Base-by-base conservation (phyloP, 75 land plant genomes). In the Cupressus sempervirens region DNA sequence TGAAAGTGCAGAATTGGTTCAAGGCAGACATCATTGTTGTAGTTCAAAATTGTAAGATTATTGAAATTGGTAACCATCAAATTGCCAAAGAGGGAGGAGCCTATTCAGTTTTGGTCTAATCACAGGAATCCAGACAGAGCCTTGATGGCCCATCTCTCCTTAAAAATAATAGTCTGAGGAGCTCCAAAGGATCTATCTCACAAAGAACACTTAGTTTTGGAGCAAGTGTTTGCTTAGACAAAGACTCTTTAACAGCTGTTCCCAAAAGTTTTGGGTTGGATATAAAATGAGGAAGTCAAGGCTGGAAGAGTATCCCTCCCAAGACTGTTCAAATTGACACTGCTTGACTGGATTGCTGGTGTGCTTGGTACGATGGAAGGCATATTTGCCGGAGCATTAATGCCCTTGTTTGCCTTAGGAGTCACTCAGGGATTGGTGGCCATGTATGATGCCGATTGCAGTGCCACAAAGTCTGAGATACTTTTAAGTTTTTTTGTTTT, bases 21-120 rank as follows among this genome's bases (percentile, higher is more conserved):
- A 92, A 96, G 86, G 99, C 98, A 9, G 99, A 98, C 84, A 86
- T 85, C 9, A 98, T 98, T 34, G 98, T 95, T 0, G 99, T 98
- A 20, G 89, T 96, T 13, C 90, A 96, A 82, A 88, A 82, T 4
- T 97, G 99, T 11, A 88, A 89, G 43, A 93, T 98, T 32, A 91
- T 98, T 4, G 99, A 97, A 89, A 89, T 84, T 8, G 99, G 99
- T 3, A 94, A 90, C 83, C 99, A 97, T 84, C 94, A 96, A 20
- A 84, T 95, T 97, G 18, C 91, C 20, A 89, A 91, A 13, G 91
- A 93, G 32, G 85, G 85, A 38, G 93, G 96, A 52, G 92, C 88
- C 23, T 97, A 97, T 84, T 87, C 96, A 38, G 80, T 89, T 0
- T 94, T 97, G 16, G 89, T 93, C 74, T 91, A 90, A 53, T 86